Evolutionary conservation across 108 stramenopile genomes (phyloP).

Genomic region (Licmophora abbreviata): DNA sequence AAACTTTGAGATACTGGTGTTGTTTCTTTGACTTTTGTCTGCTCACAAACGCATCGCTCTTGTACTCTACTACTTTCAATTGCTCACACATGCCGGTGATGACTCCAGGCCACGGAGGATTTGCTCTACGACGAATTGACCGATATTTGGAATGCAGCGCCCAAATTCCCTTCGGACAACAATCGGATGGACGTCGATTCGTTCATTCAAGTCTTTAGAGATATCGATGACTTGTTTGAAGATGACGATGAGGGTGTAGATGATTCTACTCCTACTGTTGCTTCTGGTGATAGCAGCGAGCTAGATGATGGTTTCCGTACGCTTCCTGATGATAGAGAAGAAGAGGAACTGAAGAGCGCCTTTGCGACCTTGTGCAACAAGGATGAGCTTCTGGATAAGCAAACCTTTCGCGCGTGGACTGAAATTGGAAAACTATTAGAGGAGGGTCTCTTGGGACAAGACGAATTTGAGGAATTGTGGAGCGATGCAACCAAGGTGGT

Average conservation of each 20-base stretch:
- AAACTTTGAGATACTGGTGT: not conserved
- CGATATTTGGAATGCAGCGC: slow-evolving; percentile 54
- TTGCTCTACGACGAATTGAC: slow-evolving; percentile 46
- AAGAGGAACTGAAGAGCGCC: slow-evolving; percentile 25
- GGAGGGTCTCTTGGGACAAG: slow-evolving; percentile 61
- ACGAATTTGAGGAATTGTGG: slow-evolving; percentile 72
- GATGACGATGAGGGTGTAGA: slow-evolving; percentile 43
- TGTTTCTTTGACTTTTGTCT: not conserved
- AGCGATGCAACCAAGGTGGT: slow-evolving; percentile 22
- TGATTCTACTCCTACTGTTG: slow-evolving; percentile 6
- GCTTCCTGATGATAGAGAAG: slow-evolving; percentile 26
- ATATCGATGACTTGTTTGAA: slow-evolving; percentile 82
- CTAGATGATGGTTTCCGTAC: no score
- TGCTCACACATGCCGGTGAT: not conserved
- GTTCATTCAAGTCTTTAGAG: slow-evolving; percentile 67
- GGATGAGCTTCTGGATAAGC: slow-evolving; percentile 26
- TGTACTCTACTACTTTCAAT: not conserved
- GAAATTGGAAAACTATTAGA: slow-evolving; percentile 58
- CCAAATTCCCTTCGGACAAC: slow-evolving; percentile 34
- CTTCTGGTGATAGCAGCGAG: slow-evolving; percentile 4
- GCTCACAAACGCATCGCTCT: not conserved
- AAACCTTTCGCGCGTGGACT: slow-evolving; percentile 45
- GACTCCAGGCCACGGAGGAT: slow-evolving; percentile 33
- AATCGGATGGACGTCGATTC: slow-evolving; percentile 54
- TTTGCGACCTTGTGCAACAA: slow-evolving; percentile 27